Base-by-base conservation (phyloP, 495 filamentous ascomycete species). In the Paragyromitra xinjiangensis region DNA sequence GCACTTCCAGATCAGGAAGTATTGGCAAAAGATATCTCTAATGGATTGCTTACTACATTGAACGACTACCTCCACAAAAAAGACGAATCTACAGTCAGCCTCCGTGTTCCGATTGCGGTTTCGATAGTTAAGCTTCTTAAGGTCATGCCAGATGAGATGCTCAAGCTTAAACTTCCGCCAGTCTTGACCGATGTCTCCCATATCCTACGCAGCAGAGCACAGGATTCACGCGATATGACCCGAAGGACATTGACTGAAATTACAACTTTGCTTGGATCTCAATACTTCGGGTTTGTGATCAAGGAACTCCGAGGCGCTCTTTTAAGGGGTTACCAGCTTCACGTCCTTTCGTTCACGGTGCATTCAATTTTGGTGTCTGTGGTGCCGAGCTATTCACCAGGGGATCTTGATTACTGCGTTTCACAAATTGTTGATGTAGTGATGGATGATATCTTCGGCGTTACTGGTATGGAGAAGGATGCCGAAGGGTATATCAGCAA, bases 381-480 rank as follows among this genome's bases (percentile, higher is more conserved):
- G 16, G 91, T 90, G 16, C 90, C 92, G n/a, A 85, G 88, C 1
- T 93, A 93, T 82, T 85, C 89, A 42, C 91, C 93, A 11, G 95
- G 95, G 19, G 93, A 93, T 73, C 84, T 98, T 53, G 94, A 99
- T 78, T 94, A 97, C 80, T 98, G 94, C 82, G 84, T 98, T 42
- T 83, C 85, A 3, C 87, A 93, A 19, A 89, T 98, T 51, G 89
- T 93, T 55, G 86, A 89, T 3, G 88, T 99, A 53, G 91, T 98
- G 64, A 96, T 98, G 93, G 95, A 99, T 78, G 96, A 98, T 82
- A 96, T 94, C 12, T 99, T 99, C 82, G 95, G 95, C 19, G 90
- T 89, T n/a, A 90, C 91, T n/a, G 95, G 95, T 14, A 91, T 95
- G 85, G 95, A 99, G 81, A 99, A 99, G 82, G 95, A 99, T 79